Conservation (phyloP, 805 yeast species). For the Ogataea corticis region DNA sequence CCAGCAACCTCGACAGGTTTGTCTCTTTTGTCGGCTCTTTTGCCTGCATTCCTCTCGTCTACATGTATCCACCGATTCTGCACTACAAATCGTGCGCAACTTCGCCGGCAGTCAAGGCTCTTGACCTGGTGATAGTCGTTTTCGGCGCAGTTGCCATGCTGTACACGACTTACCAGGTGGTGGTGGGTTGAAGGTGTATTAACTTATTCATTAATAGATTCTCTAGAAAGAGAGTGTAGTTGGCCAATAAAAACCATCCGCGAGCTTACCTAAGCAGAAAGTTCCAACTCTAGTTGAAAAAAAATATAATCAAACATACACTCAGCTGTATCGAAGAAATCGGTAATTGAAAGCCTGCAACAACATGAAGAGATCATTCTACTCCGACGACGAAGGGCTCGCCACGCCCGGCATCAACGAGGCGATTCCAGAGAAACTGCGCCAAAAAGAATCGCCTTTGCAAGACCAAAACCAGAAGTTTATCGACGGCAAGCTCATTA, state of each 20-base stretch:
- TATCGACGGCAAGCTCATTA: constrained; percentile 55
- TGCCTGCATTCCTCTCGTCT: constrained; percentile 83
- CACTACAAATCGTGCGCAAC: constrained; percentile 56
- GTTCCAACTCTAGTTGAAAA: background rate
- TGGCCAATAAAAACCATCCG: background rate
- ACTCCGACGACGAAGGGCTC: constrained; percentile 52
- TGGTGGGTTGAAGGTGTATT: constrained; percentile 25
- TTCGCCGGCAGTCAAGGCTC: constrained; percentile 37
- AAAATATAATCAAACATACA: background rate
- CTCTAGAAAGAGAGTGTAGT: background rate
- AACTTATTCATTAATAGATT: background rate
- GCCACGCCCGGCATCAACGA: constrained; percentile 50
- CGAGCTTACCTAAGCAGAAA: background rate
- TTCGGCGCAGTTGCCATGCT: constrained; percentile 63
- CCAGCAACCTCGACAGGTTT: constrained; percentile 67
- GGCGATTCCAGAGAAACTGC: constrained; percentile 38
- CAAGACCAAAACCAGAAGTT: constrained; percentile 39
- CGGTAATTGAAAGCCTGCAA: too few species aligned
- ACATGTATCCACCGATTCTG: constrained; percentile 81
- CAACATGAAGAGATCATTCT: constrained; percentile 42
- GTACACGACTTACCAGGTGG: constrained; percentile 66
- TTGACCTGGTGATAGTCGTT: constrained; percentile 50
- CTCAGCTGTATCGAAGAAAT: background rate
- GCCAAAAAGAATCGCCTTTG: constrained; percentile 37
- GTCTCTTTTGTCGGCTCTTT: constrained; percentile 82